phyloP scores from a whole-genome alignment of 2,329 filamentous ascomycete species.

The Aspergillus nomiae region DNA sequence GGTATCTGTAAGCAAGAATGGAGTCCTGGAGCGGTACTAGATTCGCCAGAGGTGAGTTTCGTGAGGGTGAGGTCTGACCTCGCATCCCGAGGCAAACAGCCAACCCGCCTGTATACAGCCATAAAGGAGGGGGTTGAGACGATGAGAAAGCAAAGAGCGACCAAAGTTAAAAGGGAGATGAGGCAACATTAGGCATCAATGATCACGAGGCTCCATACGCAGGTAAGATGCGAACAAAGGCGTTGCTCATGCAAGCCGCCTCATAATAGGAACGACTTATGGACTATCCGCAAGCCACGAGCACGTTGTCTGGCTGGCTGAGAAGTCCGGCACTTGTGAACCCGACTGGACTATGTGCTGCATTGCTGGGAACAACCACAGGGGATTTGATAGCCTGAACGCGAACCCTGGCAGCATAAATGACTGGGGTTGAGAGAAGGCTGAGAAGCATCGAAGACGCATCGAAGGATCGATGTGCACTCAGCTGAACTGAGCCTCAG shows the following conservation, averaged over 20 bases:
- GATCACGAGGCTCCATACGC: constrained; percentile 16
- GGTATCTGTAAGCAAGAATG: background rate
- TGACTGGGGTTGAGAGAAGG: constrained; percentile 7
- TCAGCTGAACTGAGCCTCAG: constrained; percentile 15
- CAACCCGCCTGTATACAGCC: background rate
- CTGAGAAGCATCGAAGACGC: constrained; percentile 32
- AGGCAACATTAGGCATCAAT: constrained; percentile 7
- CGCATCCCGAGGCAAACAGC: background rate
- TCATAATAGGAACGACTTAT: constrained; percentile 10
- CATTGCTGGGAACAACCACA: constrained; percentile 15
- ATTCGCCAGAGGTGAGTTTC: background rate
- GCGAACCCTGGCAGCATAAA: constrained; percentile 14
- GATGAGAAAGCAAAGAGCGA: background rate
- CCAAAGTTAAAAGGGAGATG: background rate
- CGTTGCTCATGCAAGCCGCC: constrained; percentile 17
- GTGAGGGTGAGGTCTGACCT: background rate
- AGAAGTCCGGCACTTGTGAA: constrained; percentile 11
- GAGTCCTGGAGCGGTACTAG: background rate
- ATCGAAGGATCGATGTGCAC: constrained; percentile 27
- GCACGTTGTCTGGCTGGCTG: constrained; percentile 18
- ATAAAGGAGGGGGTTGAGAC: background rate
- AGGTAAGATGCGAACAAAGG: constrained; percentile 6
- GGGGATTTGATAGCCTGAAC: constrained; percentile 17
- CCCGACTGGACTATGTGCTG: constrained; percentile 14
- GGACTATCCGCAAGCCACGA: constrained; percentile 20